Evolutionary conservation across 306 rosid species (phyloP).

Genomic region (Sechiopsis laciniata): DNA sequence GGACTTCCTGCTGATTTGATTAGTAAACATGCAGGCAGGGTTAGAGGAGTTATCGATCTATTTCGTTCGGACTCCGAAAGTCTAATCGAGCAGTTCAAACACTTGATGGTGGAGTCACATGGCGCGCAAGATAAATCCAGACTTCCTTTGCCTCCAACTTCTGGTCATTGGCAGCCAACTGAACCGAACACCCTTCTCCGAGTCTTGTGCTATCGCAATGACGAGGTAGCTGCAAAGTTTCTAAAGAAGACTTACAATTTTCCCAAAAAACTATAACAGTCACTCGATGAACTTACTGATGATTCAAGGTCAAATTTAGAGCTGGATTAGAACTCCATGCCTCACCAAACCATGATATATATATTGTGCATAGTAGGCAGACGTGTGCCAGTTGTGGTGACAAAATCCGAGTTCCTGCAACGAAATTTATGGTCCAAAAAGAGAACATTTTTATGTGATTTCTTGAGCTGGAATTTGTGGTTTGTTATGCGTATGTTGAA

Average conservation of each 20-base stretch:
- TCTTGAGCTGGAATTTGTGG: not conserved
- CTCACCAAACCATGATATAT: not conserved
- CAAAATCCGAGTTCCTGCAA: not conserved
- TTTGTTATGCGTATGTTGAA: not conserved
- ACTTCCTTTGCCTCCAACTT: conserved; percentile 74
- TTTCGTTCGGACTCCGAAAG: conserved; percentile 41
- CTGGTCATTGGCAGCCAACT: conserved; percentile 68
- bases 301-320: not conserved
- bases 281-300: not conserved
- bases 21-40: conserved; percentile 47
- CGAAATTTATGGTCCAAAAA: not conserved
- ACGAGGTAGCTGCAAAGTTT: conserved; percentile 81
- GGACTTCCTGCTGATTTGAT: conserved; percentile 79
- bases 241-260: conserved; percentile 81
- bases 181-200: conserved; percentile 86
- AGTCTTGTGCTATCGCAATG: conserved; percentile 75
- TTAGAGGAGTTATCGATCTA: conserved; percentile 48
- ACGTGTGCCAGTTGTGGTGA: not conserved
- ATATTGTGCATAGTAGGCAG: not conserved
- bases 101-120: conserved; percentile 34
- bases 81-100: conserved; percentile 63
- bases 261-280: conserved; percentile 62
- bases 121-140: conserved; percentile 61
- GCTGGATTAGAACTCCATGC: not conserved
- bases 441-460: not conserved